A percentile compares a stretch with the other conserved stretches of the same genome.
phyloP scores from a whole-genome alignment of 345 rosid genomes.

The Fremontodendron californicum region DNA sequence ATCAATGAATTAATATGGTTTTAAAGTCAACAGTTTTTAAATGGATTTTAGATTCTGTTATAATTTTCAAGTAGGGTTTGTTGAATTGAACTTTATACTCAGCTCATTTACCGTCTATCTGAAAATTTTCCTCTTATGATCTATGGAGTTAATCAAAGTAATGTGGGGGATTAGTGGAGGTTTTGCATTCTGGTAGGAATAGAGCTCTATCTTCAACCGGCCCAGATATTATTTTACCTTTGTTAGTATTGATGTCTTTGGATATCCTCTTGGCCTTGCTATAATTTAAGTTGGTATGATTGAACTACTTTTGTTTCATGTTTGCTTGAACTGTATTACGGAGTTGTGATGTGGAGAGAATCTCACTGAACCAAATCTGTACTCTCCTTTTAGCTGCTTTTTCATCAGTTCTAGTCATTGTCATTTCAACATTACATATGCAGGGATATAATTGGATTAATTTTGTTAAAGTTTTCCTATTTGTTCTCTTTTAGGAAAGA shows the following conservation, averaged over 20 bases:
- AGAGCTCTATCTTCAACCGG: not conserved
- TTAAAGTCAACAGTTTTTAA: not conserved
- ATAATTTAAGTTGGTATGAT: not conserved
- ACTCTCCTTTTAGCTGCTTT: not conserved
- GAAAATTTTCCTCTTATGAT: not conserved
- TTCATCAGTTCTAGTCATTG: not conserved
- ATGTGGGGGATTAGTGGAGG: not conserved
- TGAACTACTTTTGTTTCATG: not conserved
- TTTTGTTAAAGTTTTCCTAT: not conserved
- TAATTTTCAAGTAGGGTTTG: not conserved
- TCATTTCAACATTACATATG: not conserved
- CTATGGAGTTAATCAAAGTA: not conserved
- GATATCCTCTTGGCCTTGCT: not conserved
- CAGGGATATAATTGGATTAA: not conserved
- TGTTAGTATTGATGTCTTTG: not conserved
- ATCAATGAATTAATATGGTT: not conserved
- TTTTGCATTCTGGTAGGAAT: not conserved
- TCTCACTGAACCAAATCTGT: not conserved
- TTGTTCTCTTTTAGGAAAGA: slow-evolving; percentile 48
- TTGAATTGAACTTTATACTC: not conserved
- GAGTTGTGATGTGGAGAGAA: not conserved
- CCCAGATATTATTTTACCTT: not conserved
- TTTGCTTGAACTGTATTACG: not conserved
- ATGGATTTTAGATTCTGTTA: not conserved
- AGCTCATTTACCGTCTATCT: not conserved